Evolutionary conservation across 2,329 filamentous ascomycete species (phyloP).

Genomic region (Thermoascus crustaceus): DNA sequence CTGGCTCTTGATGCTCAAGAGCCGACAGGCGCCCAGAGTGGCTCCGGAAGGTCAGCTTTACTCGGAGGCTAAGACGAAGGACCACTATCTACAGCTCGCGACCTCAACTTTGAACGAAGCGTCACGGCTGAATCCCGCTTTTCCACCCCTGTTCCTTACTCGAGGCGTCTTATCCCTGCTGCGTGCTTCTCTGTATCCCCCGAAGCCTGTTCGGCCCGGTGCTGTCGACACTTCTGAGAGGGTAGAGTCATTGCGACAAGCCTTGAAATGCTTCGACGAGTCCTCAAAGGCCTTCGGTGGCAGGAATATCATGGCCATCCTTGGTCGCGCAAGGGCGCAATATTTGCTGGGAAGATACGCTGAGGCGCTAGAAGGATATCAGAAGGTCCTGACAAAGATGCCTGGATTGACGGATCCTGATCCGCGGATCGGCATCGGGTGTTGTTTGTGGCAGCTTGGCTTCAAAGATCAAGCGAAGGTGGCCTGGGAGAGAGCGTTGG

Average conservation of each 20-base stretch:
- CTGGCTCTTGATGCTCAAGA: constrained; percentile 88
- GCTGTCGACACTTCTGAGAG: constrained; percentile 60
- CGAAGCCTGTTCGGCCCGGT: constrained; percentile 56
- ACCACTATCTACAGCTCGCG: constrained; percentile 83
- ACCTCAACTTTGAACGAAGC: constrained; percentile 90
- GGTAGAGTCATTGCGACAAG: constrained; percentile 71
- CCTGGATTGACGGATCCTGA: constrained; percentile 87
- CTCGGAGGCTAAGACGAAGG: constrained; percentile 79
- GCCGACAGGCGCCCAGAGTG: constrained; percentile 66
- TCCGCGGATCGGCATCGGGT: constrained; percentile 89
- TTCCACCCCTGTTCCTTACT: constrained; percentile 82
- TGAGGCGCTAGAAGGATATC: constrained; percentile 76
- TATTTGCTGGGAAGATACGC: constrained; percentile 81
- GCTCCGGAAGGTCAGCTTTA: constrained; percentile 55
- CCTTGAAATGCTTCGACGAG: constrained; percentile 91
- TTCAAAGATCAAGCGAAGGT: constrained; percentile 86
- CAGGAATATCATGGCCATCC: constrained; percentile 82
- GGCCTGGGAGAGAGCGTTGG: constrained; percentile 82
- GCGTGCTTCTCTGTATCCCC: constrained; percentile 73
- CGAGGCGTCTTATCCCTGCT: constrained; percentile 83
- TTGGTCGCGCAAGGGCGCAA: constrained; percentile 79
- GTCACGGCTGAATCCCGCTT: constrained; percentile 85
- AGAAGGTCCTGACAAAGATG: constrained; percentile 77
- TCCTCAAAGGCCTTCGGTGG: constrained; percentile 75
- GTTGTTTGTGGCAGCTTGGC: constrained; percentile 93